Evolutionary conservation across 2,329 filamentous ascomycete species (phyloP), one percentile per base, ranked within the genome.

Genomic region (Arthrobotrys conoides): DNA sequence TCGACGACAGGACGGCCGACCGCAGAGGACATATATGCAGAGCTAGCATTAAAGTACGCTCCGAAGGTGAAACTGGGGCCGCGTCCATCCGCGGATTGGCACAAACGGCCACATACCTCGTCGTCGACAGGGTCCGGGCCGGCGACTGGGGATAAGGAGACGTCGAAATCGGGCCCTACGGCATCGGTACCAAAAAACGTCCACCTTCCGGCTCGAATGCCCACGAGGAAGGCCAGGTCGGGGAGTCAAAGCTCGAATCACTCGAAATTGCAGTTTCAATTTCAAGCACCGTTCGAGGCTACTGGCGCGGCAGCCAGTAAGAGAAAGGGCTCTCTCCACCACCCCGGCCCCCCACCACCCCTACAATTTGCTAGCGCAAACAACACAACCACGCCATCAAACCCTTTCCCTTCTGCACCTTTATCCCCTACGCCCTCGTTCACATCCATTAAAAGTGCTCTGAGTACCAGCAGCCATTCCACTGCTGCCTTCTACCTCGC

Each of bases 11-110:
- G 83, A 41, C 84, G 86, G 24, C 86, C 86, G 18, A 86, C 86
- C 0, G 81, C 85, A 33, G 83, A 83, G 24, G 86, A 87, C 63
- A 82, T 87, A 38, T 86, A 88, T 81, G 86, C 86, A 22, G 83
- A 86, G 36, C 75, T 76, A 30, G 68, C 67, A 22, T 30, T 71
- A 14, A 77, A 77, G 53, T 86, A 86, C 81, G 93, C 92, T 82
- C 91, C 91, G 51, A 97, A 96, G 84, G 91, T 97, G 71, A 97
- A 96, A 85, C 89, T 97, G 51, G 96, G 91, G 0, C 95, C 96
- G 9, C 89, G 95, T 55, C 94, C 94, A 27, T 95, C 93, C 79
- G 86, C 88, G 48, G 85, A 87, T 80, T 87, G 89, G 72, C 87
- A 88, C 82, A 88, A 90, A 76, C 88, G 91, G 57, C 88, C 88